Base-by-base conservation (phyloP, 164 flowering plant species). In the Piper longum region DNA sequence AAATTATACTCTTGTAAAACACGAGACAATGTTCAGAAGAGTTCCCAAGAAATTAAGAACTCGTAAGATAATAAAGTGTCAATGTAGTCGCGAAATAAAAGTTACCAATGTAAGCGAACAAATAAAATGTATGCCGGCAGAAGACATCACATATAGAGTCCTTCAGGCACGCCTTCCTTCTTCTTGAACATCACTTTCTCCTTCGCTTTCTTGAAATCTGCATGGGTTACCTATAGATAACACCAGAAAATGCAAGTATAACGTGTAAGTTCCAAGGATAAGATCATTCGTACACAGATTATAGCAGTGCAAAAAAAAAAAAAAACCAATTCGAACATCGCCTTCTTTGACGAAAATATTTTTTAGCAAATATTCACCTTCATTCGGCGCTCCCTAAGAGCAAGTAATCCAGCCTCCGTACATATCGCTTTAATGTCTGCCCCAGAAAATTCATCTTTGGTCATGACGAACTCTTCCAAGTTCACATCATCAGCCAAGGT, bases 171-270 rank as follows among this genome's bases (percentile, higher is more conserved):
- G 45, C 97, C 97, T 79, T 90, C 97, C 75, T 90, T 91, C 85
- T 91, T 91, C 82, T 91, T 88, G 80, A 81, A 91, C 93, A 91
- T 91, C 63, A 91, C 97, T 83, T 91, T 91, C 56, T 88, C 97
- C 75, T 91, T 91, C 1, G 96, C 97, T 74, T 91, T 91, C 84
- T 91, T 91, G 72, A 91, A 86, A 72, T 91, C 97, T 0, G 68
- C 65, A 73, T 88, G 96, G 2, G 89, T 88, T 39, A 86, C 93
- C 96, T 88, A 82, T 66, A 44, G 4, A 16, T 17, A 43, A 61
- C 41, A 19, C 26, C 39, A n/a, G 1, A 36, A 19, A 13, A 12
- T 13, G 12, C 36, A 36, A 41, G 41, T 11, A 57, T 36, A 55
- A 55, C 19, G 13, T 55, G 19, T 26, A 4, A 57, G 13, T 39